These are phyloP conservation scores for Leccinellum albellum DNA, from an alignment of 768 basidiomycete genomes.

Conservation along the genomic window DNA sequence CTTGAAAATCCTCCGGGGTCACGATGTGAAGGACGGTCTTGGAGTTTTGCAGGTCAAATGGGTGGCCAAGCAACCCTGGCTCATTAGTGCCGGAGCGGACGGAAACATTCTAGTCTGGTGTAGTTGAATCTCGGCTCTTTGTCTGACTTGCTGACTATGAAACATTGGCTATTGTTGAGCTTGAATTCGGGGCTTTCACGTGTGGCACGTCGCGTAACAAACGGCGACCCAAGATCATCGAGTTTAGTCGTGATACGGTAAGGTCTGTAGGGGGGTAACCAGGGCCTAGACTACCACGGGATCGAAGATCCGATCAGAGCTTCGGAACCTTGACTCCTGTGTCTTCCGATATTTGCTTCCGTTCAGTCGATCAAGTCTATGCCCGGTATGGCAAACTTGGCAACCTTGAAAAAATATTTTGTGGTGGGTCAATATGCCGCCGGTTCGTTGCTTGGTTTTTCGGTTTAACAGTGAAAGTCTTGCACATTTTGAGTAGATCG, in stretches of 20 bases:
- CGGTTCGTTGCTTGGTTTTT: background rate
- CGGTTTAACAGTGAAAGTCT: background rate
- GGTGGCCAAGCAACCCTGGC: constrained; percentile 89
- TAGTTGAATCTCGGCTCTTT: constrained; percentile 45
- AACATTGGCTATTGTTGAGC: constrained; percentile 22
- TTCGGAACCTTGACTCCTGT: background rate
- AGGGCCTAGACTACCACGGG: constrained; percentile 1
- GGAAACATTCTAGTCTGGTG: constrained; percentile 87
- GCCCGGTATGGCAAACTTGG: background rate
- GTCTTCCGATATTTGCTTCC: constrained; percentile 10
- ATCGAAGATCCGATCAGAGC: background rate
- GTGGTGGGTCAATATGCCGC: background rate
- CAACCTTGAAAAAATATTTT: background rate
- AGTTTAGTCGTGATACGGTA: constrained; percentile 5
- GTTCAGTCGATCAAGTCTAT: background rate
- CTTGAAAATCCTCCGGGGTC: constrained; percentile 93
- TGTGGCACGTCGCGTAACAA: constrained; percentile 22
- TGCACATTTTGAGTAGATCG: background rate
- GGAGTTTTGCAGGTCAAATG: constrained; percentile 91
- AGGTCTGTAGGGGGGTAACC: constrained; percentile 5
- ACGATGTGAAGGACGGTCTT: constrained; percentile 76
- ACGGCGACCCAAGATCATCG: constrained; percentile 1
- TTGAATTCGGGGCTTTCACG: constrained; percentile 13
- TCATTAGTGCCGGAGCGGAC: constrained; percentile 90
- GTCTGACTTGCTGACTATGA: constrained; percentile 26